Evolutionary conservation across 495 filamentous ascomycete species (phyloP), one percentile per base, ranked within the genome.

Genomic region (Trichoderma gamsii): DNA sequence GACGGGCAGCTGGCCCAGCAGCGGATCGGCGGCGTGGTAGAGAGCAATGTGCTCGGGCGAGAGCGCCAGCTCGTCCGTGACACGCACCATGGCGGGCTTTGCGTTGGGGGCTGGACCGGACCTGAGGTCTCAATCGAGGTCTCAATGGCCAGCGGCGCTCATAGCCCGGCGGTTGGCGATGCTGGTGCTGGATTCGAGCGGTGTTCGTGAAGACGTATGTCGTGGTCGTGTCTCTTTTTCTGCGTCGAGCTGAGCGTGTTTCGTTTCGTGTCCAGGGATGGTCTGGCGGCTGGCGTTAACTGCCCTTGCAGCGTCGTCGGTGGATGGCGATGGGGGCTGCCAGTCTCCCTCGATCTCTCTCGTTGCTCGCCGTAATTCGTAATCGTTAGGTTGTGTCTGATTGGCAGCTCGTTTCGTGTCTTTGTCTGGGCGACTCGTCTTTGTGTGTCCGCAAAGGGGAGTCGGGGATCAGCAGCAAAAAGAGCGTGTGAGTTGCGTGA

Each of bases 11-110:
- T 92, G 86, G 69, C 89, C 87, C 27, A 95, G 84, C 71, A 89
- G 83, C 11, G 89, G 84, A 79, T 96, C 92, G 73, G 86, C 88
- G 73, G 88, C 86, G 79, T 92, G 87, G 81, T 93, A 95, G 68
- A 94, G 88, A 71, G 84, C 86, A 78, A 95, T 84, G 69, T 89
- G 84, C 74, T 92, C 89, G 78, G 89, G 81, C 74, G 90, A 88
- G 77, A 94, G 82, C 67, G 84, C 82, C 78, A 87, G 82, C 74
- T 86, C 83, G 71, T 87, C 82, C 69, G 80, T 85, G 76, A 91
- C 82, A 81, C 84, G 81, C 75, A 89, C 87, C 87, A 90, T 90
- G 76, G 80, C 81, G 77, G 35, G 35, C 35, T 38, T 38, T 38
- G 35, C 35, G 3, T 38, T 38, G 35, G 35, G 8, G 35, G 35